Conservation (phyloP, 768 basidiomycete genomes). For the Lactarius quietus region DNA sequence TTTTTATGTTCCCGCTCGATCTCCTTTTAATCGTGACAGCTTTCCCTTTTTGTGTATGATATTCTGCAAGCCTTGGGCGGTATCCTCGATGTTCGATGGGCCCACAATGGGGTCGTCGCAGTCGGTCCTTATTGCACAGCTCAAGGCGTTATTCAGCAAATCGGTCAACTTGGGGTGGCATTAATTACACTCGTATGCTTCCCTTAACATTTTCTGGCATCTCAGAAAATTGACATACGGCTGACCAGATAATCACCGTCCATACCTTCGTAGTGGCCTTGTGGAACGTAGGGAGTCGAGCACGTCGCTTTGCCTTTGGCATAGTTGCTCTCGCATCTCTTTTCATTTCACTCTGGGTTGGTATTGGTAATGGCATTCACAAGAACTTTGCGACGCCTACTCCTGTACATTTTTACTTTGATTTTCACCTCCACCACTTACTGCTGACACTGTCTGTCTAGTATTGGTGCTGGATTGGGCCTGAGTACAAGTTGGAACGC, state of each 20-base stretch:
- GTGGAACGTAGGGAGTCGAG: conserved; percentile 34
- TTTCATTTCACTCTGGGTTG: conserved; percentile 35
- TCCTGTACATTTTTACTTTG: conserved; percentile 31
- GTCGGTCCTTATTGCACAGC: conserved; percentile 37
- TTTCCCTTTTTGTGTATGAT: conserved; percentile 33
- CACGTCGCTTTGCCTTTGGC: conserved; percentile 30
- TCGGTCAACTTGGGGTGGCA: conserved; percentile 42
- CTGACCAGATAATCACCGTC: conserved; percentile 32
- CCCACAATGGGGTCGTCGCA: conserved; percentile 35
- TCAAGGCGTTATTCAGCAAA: conserved; percentile 40
- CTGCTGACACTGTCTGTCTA: neutral
- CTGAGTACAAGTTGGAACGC: conserved; percentile 31
- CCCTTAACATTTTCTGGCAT: neutral
- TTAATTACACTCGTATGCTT: conserved; percentile 40
- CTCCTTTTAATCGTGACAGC: conserved; percentile 25
- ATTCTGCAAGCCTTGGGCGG: conserved; percentile 40
- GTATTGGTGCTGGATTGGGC: conserved; percentile 45
- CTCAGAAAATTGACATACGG: conserved; percentile 28
- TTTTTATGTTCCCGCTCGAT: neutral
- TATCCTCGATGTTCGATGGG: conserved; percentile 39
- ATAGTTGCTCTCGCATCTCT: conserved; percentile 10
- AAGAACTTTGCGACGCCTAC: conserved; percentile 35
- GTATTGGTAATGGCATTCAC: conserved; percentile 31
- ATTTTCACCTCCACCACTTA: neutral
- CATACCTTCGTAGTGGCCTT: conserved; percentile 41